A percentile compares a stretch with the other conserved stretches of the same genome.
Evolutionary conservation across 495 filamentous ascomycete genomes (phyloP).

Genomic region (Venustampulla echinocandica): DNA sequence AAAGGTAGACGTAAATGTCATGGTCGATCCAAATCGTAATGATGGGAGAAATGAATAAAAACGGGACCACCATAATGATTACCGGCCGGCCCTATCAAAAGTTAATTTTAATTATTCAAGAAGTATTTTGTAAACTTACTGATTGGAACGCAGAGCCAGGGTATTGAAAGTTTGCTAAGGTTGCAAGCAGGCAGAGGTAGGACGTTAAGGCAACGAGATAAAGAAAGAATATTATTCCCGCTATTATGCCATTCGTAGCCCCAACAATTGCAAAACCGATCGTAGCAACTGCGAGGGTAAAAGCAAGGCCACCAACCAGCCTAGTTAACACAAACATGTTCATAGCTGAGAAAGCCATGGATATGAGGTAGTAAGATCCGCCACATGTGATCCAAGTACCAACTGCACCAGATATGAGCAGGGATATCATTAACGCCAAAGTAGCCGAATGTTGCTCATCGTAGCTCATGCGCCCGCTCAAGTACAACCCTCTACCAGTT

Average conservation of each 20-base stretch:
- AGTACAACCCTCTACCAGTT: conserved; percentile 49
- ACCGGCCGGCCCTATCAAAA: conserved; percentile 1
- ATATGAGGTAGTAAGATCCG: conserved; percentile 51
- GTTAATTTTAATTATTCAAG: neutral
- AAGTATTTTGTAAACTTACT: conserved; percentile 12
- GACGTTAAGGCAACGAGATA: conserved; percentile 39
- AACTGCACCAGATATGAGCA: conserved; percentile 47
- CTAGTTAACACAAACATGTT: conserved; percentile 53
- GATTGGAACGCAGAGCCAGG: conserved; percentile 45
- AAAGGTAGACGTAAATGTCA: conserved; percentile 39
- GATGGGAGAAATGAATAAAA: conserved; percentile 39
- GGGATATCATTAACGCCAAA: conserved; percentile 46
- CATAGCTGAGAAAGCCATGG: conserved; percentile 51
- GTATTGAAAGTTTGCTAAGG: conserved; percentile 49
- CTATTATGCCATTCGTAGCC: conserved; percentile 25
- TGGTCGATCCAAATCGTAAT: conserved; percentile 35
- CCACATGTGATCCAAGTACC: conserved; percentile 52
- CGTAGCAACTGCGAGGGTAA: conserved; percentile 39
- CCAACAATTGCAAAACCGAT: conserved; percentile 42
- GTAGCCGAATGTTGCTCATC: conserved; percentile 46
- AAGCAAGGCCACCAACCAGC: conserved; percentile 48
- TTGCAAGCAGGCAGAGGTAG: conserved; percentile 39
- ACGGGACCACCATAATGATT: conserved; percentile 32
- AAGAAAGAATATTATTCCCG: conserved; percentile 41
- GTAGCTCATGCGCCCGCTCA: conserved; percentile 44